Conservation (phyloP, 2,329 filamentous ascomycete species). For the Hypoxylon sp. region DNA sequence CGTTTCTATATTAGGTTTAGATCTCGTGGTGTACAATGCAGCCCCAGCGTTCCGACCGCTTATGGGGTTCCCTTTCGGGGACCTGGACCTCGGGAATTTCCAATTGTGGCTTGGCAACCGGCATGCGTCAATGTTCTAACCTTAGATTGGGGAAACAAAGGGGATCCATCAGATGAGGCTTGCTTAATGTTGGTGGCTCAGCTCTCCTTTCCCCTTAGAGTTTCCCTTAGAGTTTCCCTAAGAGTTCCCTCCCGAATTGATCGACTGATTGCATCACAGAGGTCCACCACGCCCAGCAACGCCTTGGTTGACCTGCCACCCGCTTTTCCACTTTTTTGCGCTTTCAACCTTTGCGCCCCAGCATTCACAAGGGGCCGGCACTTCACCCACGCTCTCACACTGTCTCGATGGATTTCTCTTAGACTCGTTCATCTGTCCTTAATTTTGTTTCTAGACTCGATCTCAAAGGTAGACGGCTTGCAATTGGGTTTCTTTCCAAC, state of each 20-base stretch:
- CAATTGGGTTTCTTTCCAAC: conserved; percentile 19
- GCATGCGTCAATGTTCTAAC: conserved; percentile 10
- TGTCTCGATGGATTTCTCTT: conserved; percentile 23
- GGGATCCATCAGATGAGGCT: conserved; percentile 28
- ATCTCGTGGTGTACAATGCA: background rate
- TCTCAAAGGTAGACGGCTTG: conserved; percentile 23
- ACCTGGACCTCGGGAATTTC: conserved; percentile 1
- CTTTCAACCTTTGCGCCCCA: conserved; percentile 38
- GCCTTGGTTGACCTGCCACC: conserved; percentile 53
- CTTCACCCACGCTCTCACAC: conserved; percentile 17
- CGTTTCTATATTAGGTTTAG: conserved; percentile 3
- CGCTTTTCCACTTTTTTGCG: conserved; percentile 47
- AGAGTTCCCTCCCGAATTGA: conserved; percentile 33
- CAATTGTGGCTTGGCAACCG: conserved; percentile 22
- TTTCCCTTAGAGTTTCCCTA: background rate
- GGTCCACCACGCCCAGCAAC: background rate
- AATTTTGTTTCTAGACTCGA: conserved; percentile 27
- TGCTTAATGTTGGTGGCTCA: conserved; percentile 40
- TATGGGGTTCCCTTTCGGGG: conserved; percentile 8
- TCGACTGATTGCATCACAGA: conserved; percentile 46
- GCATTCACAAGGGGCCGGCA: conserved; percentile 29
- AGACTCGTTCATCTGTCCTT: conserved; percentile 27
- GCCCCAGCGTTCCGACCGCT: conserved; percentile 1
- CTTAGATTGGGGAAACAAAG: conserved; percentile 4
- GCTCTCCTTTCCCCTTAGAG: conserved; percentile 9